Conservation (phyloP, 2,329 filamentous ascomycete species). For the Aspergillus puulaauensis region DNA sequence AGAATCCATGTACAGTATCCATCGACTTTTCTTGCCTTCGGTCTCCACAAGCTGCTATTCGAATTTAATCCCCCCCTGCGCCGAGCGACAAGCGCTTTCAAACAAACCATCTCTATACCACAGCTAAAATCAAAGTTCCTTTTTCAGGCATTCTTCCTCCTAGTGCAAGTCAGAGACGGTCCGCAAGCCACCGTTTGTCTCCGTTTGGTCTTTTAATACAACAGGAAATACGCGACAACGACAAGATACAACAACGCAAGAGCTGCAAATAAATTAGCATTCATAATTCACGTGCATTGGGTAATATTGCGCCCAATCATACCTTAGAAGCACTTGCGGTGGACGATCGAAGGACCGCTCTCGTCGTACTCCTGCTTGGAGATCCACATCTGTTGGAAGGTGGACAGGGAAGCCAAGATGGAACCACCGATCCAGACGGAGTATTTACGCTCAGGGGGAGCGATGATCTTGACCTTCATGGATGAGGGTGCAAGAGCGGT, state of each 20-base stretch:
- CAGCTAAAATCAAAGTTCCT: conserved; percentile 39
- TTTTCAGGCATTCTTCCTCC: conserved; percentile 41
- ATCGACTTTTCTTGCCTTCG: conserved; percentile 17
- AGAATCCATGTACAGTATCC: conserved; percentile 22
- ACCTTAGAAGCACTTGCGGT: conserved; percentile 99
- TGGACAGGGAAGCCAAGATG: conserved; percentile 97
- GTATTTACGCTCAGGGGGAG: conserved; percentile 99
- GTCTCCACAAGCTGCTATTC: conserved; percentile 19
- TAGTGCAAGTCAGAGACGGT: conserved; percentile 41
- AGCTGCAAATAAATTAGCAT: conserved; percentile 10
- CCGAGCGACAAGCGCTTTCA: conserved; percentile 23
- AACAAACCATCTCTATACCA: conserved; percentile 40
- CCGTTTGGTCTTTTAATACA: conserved; percentile 43
- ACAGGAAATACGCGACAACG: conserved; percentile 40
- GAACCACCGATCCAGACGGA: conserved; percentile 99
- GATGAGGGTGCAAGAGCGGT: conserved; percentile 97
- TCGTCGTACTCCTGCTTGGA: conserved; percentile 99
- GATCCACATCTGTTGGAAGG: conserved; percentile 99
- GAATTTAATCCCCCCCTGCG: conserved; percentile 14
- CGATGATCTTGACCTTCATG: conserved; percentile 99
- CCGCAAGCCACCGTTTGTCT: conserved; percentile 37
- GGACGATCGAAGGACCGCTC: conserved; percentile 97
- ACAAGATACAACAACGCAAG: conserved; percentile 31
- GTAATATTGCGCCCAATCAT: conserved; percentile 3
- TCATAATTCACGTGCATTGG: not conserved